Evolutionary conservation across 2,329 filamentous ascomycete species (phyloP).

Genomic region (Phialocephala sp.): DNA sequence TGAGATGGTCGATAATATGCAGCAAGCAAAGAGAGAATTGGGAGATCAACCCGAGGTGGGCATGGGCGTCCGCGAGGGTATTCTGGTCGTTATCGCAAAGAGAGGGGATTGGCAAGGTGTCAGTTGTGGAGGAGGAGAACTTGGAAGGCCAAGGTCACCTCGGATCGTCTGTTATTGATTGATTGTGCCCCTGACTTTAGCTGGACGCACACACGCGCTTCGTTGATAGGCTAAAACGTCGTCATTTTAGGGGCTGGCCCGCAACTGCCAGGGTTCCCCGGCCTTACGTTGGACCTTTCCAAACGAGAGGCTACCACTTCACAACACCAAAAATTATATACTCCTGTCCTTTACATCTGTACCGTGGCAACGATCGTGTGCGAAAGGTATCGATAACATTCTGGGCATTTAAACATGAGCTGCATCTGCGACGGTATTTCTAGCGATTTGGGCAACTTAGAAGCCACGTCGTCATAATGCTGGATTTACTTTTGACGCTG

Average conservation of each 20-base stretch:
- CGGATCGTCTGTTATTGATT: conserved; percentile 26
- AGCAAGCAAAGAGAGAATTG: background rate
- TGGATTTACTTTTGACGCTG: conserved; percentile 39
- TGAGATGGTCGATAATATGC: background rate
- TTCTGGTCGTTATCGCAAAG: background rate
- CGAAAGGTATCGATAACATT: background rate
- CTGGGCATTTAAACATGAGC: background rate
- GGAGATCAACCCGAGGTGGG: background rate
- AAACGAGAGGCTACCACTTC: background rate
- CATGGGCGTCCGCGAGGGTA: background rate
- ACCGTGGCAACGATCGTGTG: background rate
- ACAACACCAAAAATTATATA: conserved; percentile 21
- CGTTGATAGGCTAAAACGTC: conserved; percentile 25
- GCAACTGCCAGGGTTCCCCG: conserved; percentile 1
- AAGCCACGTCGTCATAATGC: conserved; percentile 36
- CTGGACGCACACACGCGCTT: background rate
- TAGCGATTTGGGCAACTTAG: background rate
- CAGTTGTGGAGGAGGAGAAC: conserved; percentile 10
- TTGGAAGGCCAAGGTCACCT: background rate
- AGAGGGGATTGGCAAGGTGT: conserved; percentile 21
- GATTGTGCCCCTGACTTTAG: conserved; percentile 17
- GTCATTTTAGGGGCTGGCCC: conserved; percentile 7
- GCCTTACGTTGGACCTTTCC: conserved; percentile 1
- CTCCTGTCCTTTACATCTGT: background rate
- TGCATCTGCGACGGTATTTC: conserved; percentile 10